Evolutionary conservation across 2,329 filamentous ascomycete species (phyloP).

Genomic region (Colletotrichum cordylinicola): DNA sequence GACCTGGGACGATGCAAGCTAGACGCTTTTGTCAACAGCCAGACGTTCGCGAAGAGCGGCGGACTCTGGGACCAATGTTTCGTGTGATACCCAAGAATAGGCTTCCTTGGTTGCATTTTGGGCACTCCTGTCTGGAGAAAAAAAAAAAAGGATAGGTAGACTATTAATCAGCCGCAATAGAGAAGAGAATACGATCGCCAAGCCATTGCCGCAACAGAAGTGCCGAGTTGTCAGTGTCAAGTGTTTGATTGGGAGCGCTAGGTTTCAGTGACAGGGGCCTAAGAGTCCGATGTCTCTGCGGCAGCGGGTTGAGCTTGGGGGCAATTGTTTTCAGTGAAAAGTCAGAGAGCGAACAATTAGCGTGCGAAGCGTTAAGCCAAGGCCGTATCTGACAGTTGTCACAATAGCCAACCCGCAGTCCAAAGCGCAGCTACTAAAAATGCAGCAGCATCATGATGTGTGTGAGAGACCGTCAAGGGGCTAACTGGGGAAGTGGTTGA

Average conservation of each 20-base stretch:
- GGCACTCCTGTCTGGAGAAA: neutral
- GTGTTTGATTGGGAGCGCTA: neutral
- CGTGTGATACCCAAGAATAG: conserved; percentile 25
- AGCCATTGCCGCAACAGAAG: neutral
- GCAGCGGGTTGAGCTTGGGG: neutral
- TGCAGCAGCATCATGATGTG: neutral
- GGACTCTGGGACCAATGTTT: conserved; percentile 78
- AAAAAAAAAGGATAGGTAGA: neutral
- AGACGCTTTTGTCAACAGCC: conserved; percentile 72
- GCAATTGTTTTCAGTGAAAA: neutral
- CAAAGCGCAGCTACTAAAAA: neutral
- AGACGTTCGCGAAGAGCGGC: conserved; percentile 74
- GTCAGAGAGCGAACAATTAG: neutral
- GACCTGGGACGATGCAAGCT: conserved; percentile 73
- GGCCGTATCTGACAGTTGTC: neutral
- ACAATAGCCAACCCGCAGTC: neutral
- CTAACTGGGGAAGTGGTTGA: neutral
- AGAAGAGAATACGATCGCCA: neutral
- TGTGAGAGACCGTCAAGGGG: neutral
- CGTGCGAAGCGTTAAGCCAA: neutral
- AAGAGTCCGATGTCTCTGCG: neutral
- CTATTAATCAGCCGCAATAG: neutral
- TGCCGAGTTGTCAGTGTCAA: conserved; percentile 5
- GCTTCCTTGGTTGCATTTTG: neutral
- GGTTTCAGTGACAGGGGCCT: conserved; percentile 13